phyloP scores from a whole-genome alignment of 495 filamentous ascomycete genomes.

The Neurospora africana region DNA sequence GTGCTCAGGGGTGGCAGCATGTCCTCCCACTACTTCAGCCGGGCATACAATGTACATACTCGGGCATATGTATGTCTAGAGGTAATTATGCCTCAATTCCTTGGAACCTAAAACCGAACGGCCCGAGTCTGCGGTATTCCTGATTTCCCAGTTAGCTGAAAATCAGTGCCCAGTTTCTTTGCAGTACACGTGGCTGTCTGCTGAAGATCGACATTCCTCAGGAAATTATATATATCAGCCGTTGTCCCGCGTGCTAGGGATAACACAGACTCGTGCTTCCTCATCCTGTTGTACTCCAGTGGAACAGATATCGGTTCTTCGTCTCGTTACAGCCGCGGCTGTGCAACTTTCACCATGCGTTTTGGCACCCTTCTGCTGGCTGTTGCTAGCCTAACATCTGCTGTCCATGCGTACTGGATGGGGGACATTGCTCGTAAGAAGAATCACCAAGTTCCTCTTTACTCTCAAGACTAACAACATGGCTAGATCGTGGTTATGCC shows the following conservation, averaged over 20 bases:
- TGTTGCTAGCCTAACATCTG: constrained; percentile 23
- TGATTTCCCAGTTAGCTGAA: no score
- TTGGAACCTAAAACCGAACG: no score
- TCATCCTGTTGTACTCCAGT: background rate
- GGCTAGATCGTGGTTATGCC: constrained; percentile 34
- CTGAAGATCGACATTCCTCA: background rate
- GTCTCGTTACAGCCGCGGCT: background rate
- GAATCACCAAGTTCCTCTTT: background rate
- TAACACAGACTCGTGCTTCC: constrained; percentile 1
- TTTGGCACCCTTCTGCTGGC: constrained; percentile 30
- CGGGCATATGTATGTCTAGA: no score
- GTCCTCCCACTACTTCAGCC: no score
- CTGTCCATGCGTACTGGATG: constrained; percentile 35
- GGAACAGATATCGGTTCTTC: background rate
- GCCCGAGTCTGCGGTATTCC: no score
- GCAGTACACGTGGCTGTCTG: background rate
- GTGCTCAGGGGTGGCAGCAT: no score
- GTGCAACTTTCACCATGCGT: constrained; percentile 21
- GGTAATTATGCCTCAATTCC: no score
- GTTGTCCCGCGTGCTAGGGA: background rate
- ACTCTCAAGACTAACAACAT: background rate
- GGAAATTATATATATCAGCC: background rate
- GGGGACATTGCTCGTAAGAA: constrained; percentile 31
- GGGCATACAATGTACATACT: no score
- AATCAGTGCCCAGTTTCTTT: no score